These are phyloP conservation scores for Cymbopogon flexuosus DNA, from an alignment of 202 grass and related monocot species.

Conservation along the genomic window DNA sequence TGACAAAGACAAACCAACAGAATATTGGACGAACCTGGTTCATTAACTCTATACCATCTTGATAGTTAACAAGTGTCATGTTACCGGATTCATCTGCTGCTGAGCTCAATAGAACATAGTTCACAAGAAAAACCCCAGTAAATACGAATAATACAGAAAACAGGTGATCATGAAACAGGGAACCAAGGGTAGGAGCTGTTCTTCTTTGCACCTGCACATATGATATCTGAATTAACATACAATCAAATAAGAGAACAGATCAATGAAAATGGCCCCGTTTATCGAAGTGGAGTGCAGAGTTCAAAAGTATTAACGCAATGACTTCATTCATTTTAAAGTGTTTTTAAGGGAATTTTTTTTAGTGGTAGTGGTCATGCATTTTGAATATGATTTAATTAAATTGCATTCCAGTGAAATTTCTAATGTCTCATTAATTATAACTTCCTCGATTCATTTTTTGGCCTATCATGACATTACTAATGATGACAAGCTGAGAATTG, in stretches of 20 bases:
- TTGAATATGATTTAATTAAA: background rate
- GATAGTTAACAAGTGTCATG: slow-evolving; percentile 30
- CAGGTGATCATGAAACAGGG: slow-evolving; percentile 77
- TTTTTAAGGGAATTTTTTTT: background rate
- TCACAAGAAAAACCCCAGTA: slow-evolving; percentile 74
- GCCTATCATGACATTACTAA: background rate
- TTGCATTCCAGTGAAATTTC: background rate
- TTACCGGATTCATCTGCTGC: slow-evolving; percentile 57
- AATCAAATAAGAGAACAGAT: background rate
- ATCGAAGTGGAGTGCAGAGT: too few relatives aligned
- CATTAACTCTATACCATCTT: slow-evolving; percentile 72
- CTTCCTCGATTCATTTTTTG: background rate
- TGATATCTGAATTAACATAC: slow-evolving; percentile 23
- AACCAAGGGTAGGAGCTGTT: slow-evolving; percentile 30
- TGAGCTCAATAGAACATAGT: slow-evolving; percentile 70
- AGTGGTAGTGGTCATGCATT: too few relatives aligned
- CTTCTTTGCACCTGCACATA: slow-evolving; percentile 62
- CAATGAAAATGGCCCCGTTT: background rate
- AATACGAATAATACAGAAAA: slow-evolving; percentile 78
- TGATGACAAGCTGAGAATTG: background rate
- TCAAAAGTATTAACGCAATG: too few relatives aligned
- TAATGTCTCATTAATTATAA: background rate
- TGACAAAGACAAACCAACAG: background rate
- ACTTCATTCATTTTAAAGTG: too few relatives aligned
- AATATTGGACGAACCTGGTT: slow-evolving; percentile 50